phyloP scores from a whole-genome alignment of 2,329 filamentous ascomycete genomes.

The Ophiosphaerella herpotricha region DNA sequence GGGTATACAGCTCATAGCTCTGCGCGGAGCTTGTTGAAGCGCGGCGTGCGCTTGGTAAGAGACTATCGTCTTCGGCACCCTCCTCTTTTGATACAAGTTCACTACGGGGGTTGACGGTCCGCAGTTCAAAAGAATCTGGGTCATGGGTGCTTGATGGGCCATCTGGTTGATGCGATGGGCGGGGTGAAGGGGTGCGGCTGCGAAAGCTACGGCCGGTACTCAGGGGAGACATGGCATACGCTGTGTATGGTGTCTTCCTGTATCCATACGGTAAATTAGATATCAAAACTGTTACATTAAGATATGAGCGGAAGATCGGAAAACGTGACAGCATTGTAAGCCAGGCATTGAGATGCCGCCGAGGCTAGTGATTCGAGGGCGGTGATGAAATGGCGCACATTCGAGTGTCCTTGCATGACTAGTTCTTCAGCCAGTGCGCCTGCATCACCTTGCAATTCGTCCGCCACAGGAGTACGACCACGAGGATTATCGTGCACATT shows the following conservation, averaged over 20 bases:
- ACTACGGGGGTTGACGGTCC: conserved; percentile 19
- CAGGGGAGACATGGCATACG: conserved; percentile 8
- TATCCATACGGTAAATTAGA: too few species aligned
- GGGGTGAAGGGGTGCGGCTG: conserved; percentile 28
- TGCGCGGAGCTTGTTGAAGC: conserved; percentile 37
- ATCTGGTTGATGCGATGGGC: conserved; percentile 21
- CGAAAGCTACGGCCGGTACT: conserved; percentile 28
- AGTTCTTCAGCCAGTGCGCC: not conserved
- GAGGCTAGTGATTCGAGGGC: too few species aligned
- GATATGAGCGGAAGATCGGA: too few species aligned
- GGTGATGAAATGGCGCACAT: too few species aligned
- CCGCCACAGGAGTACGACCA: not conserved
- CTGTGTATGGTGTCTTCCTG: not conserved
- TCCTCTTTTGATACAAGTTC: conserved; percentile 10
- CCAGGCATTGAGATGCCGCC: too few species aligned
- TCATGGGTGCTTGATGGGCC: conserved; percentile 12
- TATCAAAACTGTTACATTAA: too few species aligned
- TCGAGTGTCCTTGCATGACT: too few species aligned
- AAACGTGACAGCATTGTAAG: too few species aligned
- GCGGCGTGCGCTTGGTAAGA: conserved; percentile 21
- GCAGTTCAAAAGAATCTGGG: conserved; percentile 32
- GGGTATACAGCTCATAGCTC: conserved; percentile 60
- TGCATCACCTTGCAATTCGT: not conserved
- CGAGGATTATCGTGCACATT: too few species aligned
- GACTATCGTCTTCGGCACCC: conserved; percentile 33